A percentile compares a stretch with the other conserved stretches of the same genome.
Evolutionary conservation across 441 rosid genomes (phyloP).

Genomic region (Arabidopsis lyrata): DNA sequence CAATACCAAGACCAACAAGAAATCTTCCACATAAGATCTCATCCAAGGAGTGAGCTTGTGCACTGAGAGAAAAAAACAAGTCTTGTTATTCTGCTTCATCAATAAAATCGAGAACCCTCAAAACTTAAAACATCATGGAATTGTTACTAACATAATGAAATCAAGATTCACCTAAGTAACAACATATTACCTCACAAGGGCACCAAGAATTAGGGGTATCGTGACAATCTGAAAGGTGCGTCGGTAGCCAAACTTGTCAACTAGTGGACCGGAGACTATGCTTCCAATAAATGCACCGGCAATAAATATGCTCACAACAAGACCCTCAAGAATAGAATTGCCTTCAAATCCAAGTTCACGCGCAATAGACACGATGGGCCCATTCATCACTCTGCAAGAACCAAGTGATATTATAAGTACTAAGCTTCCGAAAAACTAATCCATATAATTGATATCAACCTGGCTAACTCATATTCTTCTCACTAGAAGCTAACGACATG

Average conservation of each 20-base stretch:
- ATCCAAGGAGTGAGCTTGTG: conserved; percentile 77
- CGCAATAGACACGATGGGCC: conserved; percentile 77
- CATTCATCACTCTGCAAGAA: conserved; percentile 77
- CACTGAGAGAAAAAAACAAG: conserved; percentile 55
- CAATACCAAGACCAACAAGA: conserved; percentile 87
- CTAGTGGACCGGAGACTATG: conserved; percentile 61
- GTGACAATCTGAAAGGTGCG: conserved; percentile 72
- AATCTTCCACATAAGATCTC: conserved; percentile 81
- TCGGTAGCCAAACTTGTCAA: conserved; percentile 70
- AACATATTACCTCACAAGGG: conserved; percentile 59
- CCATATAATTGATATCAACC: not conserved
- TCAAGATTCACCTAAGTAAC: not conserved
- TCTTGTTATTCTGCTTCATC: not conserved
- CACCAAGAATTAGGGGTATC: conserved; percentile 69
- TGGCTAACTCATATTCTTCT: not conserved
- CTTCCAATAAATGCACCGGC: conserved; percentile 88
- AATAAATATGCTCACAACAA: conserved; percentile 83
- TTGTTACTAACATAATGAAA: not conserved
- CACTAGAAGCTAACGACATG: not conserved
- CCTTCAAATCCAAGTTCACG: conserved; percentile 83
- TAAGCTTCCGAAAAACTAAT: not conserved
- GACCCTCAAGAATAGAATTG: conserved; percentile 70
- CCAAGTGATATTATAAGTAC: not conserved
- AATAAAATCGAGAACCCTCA: not conserved
- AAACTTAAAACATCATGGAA: not conserved